Evolutionary conservation across 1,139 yeast genomes (phyloP).

Genomic region (Saccharomyces hybrid): DNA sequence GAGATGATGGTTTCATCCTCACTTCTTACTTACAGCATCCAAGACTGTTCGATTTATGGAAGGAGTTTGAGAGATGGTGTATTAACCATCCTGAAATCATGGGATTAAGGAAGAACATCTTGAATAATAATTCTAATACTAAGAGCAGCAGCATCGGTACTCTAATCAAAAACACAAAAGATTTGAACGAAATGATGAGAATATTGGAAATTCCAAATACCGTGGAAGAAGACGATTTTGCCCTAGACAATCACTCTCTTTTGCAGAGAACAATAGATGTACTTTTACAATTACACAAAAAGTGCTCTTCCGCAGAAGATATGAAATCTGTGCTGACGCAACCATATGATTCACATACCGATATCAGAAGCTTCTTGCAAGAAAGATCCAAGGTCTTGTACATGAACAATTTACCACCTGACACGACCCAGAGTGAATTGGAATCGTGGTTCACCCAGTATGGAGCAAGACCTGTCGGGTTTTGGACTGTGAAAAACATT

Average conservation of each 20-base stretch:
- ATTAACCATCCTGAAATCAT: conserved; percentile 34
- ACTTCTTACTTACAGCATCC: conserved; percentile 77
- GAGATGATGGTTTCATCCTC: conserved; percentile 63
- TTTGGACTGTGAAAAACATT: conserved; percentile 65
- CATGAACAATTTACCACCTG: conserved; percentile 69
- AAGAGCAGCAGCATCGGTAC: neutral
- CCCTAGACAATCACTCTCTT: conserved; percentile 5
- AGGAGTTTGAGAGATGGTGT: conserved; percentile 70
- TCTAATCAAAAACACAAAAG: conserved; percentile 10
- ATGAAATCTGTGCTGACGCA: conserved; percentile 53
- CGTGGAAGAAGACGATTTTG: conserved; percentile 1
- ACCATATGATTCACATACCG: conserved; percentile 72
- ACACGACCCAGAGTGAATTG: conserved; percentile 83
- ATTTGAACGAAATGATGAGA: conserved; percentile 11
- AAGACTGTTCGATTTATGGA: conserved; percentile 64
- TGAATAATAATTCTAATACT: neutral
- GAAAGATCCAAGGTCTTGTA: conserved; percentile 74
- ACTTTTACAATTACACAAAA: conserved; percentile 45
- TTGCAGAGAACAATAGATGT: conserved; percentile 10
- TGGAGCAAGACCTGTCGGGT: conserved; percentile 81
- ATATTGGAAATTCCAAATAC: conserved; percentile 10
- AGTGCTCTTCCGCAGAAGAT: conserved; percentile 47
- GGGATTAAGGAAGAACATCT: neutral
- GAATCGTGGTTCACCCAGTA: conserved; percentile 88
- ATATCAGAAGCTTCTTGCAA: conserved; percentile 55